A percentile compares a stretch with the other conserved stretches of the same genome.
These are phyloP conservation scores for Wallacemonas sp. DNA, from an alignment of 208 protist species.

Conservation along the genomic window DNA sequence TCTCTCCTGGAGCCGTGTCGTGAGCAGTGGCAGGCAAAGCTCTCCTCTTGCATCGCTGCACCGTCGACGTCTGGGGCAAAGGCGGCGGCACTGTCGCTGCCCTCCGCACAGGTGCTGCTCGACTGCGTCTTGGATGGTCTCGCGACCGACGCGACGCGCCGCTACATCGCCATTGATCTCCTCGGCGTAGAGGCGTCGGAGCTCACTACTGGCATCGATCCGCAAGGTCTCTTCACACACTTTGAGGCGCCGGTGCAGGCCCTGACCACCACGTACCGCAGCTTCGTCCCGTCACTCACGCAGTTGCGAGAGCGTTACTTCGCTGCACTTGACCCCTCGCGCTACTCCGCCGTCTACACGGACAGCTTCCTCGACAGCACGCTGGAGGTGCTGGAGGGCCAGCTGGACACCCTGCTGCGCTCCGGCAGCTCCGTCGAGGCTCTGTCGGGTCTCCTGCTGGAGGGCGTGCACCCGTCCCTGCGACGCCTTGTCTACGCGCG, in stretches of 20 bases:
- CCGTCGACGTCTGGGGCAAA: slow-evolving; percentile 4
- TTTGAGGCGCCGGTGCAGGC: slow-evolving; percentile 65
- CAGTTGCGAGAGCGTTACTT: slow-evolving; percentile 55
- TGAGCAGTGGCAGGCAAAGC: slow-evolving; percentile 39
- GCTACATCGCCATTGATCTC: slow-evolving; percentile 18
- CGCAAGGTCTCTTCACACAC: slow-evolving; percentile 57
- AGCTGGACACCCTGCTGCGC: slow-evolving; percentile 59
- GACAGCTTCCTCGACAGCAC: slow-evolving; percentile 33
- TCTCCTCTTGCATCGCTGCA: slow-evolving; percentile 36
- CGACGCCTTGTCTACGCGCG: slow-evolving; percentile 81
- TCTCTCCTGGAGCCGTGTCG: slow-evolving; percentile 40
- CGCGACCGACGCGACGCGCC: slow-evolving; percentile 30
- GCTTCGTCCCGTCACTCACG: slow-evolving; percentile 48
- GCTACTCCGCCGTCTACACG: slow-evolving; percentile 18
- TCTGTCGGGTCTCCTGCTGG: slow-evolving; percentile 45
- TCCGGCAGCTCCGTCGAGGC: slow-evolving; percentile 36
- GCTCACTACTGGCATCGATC: slow-evolving; percentile 46
- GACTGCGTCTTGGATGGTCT: slow-evolving; percentile 64
- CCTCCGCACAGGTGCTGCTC: slow-evolving; percentile 53
- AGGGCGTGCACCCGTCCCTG: slow-evolving; percentile 64
- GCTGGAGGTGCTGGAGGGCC: slow-evolving; percentile 45
- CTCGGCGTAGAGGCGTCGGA: slow-evolving; percentile 19
- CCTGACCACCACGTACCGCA: slow-evolving; percentile 38
- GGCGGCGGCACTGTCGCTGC: slow-evolving; percentile 36
- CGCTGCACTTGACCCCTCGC: slow-evolving; percentile 47